These are phyloP conservation scores for Coniella lustricola DNA, from an alignment of 2,329 filamentous ascomycete genomes.

Conservation along the genomic window DNA sequence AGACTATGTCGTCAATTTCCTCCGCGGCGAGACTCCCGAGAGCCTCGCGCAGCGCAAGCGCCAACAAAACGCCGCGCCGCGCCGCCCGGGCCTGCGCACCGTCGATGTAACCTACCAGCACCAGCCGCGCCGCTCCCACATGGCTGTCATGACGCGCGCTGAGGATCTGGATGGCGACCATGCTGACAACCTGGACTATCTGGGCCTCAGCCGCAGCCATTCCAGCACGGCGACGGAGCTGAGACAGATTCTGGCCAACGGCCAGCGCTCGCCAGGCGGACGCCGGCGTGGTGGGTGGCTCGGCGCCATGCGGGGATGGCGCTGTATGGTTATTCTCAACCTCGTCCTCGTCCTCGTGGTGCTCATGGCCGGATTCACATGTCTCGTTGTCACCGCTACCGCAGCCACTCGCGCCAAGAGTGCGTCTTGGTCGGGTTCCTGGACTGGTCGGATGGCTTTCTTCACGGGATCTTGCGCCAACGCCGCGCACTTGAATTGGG, in stretches of 20 bases:
- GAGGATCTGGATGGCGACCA: slow-evolving; percentile 5
- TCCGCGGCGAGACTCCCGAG: slow-evolving; percentile 49
- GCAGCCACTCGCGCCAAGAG: slow-evolving; percentile 17
- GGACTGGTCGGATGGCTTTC: slow-evolving; percentile 29
- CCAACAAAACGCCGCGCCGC: slow-evolving; percentile 20
- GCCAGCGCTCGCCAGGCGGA: not conserved
- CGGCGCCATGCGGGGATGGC: slow-evolving; percentile 36
- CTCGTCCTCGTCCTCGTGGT: slow-evolving; percentile 29
- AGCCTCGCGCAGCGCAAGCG: slow-evolving; percentile 39
- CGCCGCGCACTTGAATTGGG: slow-evolving; percentile 32
- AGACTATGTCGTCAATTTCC: slow-evolving; percentile 49
- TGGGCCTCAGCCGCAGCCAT: slow-evolving; percentile 3
- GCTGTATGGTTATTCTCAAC: slow-evolving; percentile 39
- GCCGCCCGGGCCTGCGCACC: slow-evolving; percentile 22
- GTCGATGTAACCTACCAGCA: slow-evolving; percentile 27
- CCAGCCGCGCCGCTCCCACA: slow-evolving; percentile 25
- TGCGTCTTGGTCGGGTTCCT: slow-evolving; percentile 22
- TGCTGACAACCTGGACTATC: slow-evolving; percentile 1
- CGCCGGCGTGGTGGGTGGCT: slow-evolving; percentile 6
- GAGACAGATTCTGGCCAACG: slow-evolving; percentile 16
- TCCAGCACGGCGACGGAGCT: slow-evolving; percentile 17
- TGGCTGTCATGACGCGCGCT: slow-evolving; percentile 27
- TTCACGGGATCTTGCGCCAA: slow-evolving; percentile 31
- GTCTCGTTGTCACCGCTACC: slow-evolving; percentile 31
- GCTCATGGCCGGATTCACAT: slow-evolving; percentile 19